Evolutionary conservation across 768 basidiomycete genomes (phyloP).

Genomic region (Phlegmacium glaucopus): DNA sequence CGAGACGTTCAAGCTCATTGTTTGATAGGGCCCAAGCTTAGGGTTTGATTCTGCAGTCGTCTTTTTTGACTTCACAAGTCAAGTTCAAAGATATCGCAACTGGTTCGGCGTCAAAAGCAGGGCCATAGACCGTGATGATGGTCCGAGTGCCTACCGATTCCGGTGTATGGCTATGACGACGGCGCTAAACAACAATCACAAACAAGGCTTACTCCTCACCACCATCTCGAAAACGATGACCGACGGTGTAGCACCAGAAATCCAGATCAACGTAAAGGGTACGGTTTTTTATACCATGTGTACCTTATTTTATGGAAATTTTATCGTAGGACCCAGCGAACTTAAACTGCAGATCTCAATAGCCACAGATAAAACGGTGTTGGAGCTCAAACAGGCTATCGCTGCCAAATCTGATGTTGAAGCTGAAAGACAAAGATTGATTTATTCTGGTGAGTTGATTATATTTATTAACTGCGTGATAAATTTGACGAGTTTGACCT

Average conservation of each 20-base stretch:
- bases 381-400: conserved; percentile 89
- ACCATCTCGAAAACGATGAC: conserved; percentile 40
- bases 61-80: no score
- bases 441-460: conserved; percentile 73
- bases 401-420: conserved; percentile 82
- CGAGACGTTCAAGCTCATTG: no score
- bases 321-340: conserved; percentile 72
- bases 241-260: conserved; percentile 45
- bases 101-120: no score
- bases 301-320: not conserved
- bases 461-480: not conserved
- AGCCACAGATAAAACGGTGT: conserved; percentile 76
- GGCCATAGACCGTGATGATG: no score
- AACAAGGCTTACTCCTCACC: conserved; percentile 12
- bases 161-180: no score
- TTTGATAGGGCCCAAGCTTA: no score
- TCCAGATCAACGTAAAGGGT: conserved; percentile 74
- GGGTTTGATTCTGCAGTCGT: no score
- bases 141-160: no score
- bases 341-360: conserved; percentile 90
- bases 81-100: no score
- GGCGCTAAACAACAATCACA: conserved; percentile 4
- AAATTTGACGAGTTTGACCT: not conserved
- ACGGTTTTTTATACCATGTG: not conserved
- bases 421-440: conserved; percentile 85